These are phyloP conservation scores for Phylloporus rhodoxanthus DNA, from an alignment of 768 basidiomycete genomes.

Conservation along the genomic window DNA sequence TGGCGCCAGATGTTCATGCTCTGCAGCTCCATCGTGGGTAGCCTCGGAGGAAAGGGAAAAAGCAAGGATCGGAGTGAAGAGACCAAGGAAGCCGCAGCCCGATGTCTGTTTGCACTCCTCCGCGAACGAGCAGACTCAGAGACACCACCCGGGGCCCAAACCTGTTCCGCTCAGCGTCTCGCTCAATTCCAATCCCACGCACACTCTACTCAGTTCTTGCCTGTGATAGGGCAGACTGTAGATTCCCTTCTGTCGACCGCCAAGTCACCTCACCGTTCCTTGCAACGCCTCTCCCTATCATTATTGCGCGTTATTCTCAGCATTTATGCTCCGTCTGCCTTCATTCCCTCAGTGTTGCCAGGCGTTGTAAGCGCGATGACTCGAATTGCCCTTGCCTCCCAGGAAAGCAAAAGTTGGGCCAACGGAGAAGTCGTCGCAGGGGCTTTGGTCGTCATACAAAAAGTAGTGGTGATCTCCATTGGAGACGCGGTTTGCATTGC, in stretches of 20 bases:
- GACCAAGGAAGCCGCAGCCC: slow-evolving; percentile 67
- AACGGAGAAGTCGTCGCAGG: slow-evolving; percentile 61
- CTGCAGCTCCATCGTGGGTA: slow-evolving; percentile 57
- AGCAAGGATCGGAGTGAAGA: slow-evolving; percentile 71
- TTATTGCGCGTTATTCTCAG: slow-evolving; percentile 49
- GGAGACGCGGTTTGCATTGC: slow-evolving; percentile 62
- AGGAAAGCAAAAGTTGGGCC: slow-evolving; percentile 58
- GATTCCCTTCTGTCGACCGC: slow-evolving; percentile 61
- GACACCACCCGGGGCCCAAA: slow-evolving; percentile 28
- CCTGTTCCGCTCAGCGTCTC: slow-evolving; percentile 27
- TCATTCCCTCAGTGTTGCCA: slow-evolving; percentile 68
- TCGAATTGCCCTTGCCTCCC: slow-evolving; percentile 57
- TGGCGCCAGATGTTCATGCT: slow-evolving; percentile 89
- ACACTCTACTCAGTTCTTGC: slow-evolving; percentile 49
- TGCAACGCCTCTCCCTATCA: slow-evolving; percentile 62
- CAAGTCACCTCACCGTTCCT: slow-evolving; percentile 48
- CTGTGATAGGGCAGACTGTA: slow-evolving; percentile 79
- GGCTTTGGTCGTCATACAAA: slow-evolving; percentile 53
- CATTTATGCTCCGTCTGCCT: slow-evolving; percentile 44
- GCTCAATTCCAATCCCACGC: slow-evolving; percentile 37
- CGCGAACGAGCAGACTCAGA: slow-evolving; percentile 43
- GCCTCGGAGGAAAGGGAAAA: slow-evolving; percentile 63
- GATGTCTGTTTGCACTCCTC: slow-evolving; percentile 60
- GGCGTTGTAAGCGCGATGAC: slow-evolving; percentile 76
- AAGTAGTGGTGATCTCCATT: slow-evolving; percentile 50